Evolutionary conservation across 108 stramenopile species (phyloP), one percentile per base, ranked within the genome.

Genomic region (Discostella pseudostelligera): DNA sequence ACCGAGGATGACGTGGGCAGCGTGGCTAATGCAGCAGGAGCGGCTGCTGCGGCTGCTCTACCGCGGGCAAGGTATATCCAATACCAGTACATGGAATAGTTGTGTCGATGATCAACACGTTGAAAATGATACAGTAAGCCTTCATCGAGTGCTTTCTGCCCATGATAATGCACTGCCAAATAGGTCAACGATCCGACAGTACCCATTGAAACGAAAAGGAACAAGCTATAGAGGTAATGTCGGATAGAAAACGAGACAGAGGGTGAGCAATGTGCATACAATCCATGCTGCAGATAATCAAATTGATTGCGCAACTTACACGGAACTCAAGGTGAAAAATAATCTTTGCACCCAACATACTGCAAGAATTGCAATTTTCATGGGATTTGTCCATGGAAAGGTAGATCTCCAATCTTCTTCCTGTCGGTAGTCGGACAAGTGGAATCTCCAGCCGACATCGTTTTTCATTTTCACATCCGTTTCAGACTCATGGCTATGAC

Each of bases 61-160:
- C 83, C 84, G 25, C 83, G 79, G 8, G 85, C 67, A 20, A 99
- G 76, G 65, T 99, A 99, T 39, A 98, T 97, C 82, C 83, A 69
- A 69, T 93, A 93, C 78, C 84, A 95, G 71, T 87, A 87, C 48
- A 81, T 75, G 25, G 89, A 87, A 61, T 92, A 92, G 81, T 93
- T 94, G 75, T 95, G 94, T 2, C 94, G 82, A 83, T 99, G 96
- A 80, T 99, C 99, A 13, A 96, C 76, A 20, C 99, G 84, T 25
- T 80, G 80, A 64, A 98, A 87, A 69, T 99, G 99, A 69, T 99
- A 97, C 16, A 98, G 60, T 8, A 98, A 62, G 17, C 95, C 95
- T 50, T 98, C 84, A 47, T 95, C 64, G 46, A 97, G 32, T 50
- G 88, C 97, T 29, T 72, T 63, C 21, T 62, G 47, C 8, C 97